These are phyloP conservation scores for Cyberlindnera galapagoensis DNA, from an alignment of 805 yeast genomes.

Conservation along the genomic window DNA sequence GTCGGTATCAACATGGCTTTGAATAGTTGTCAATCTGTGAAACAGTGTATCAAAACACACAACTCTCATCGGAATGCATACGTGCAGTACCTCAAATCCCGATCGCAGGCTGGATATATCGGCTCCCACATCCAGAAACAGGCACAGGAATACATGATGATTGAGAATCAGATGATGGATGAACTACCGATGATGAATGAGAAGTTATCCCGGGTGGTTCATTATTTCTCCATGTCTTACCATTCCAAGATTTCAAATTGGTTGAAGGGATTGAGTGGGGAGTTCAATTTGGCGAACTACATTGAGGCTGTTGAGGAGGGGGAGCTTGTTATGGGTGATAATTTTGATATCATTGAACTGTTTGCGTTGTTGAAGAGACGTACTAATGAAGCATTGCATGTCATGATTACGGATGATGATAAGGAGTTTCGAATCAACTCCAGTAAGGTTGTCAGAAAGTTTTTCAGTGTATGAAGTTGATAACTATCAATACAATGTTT, in stretches of 20 bases:
- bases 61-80: conserved; percentile 29
- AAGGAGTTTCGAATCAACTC: conserved; percentile 9
- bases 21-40: conserved; percentile 22
- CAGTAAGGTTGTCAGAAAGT: conserved; percentile 16
- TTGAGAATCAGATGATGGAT: conserved; percentile 22
- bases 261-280: conserved; percentile 27
- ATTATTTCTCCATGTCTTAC: conserved; percentile 19
- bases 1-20: conserved; percentile 23
- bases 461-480: conserved; percentile 16
- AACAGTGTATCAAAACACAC: conserved; percentile 25
- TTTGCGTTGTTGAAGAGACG: conserved; percentile 12
- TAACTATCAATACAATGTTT: neutral
- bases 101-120: too few species aligned
- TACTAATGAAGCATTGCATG: too few species aligned
- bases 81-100: conserved; percentile 4
- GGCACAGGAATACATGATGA: conserved; percentile 18
- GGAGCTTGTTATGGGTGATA: conserved; percentile 23
- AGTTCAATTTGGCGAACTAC: conserved; percentile 22
- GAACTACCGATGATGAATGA: conserved; percentile 27
- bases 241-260: conserved; percentile 23
- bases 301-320: conserved; percentile 12
- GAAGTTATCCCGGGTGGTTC: conserved; percentile 9
- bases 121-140: too few species aligned
- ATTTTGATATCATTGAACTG: conserved; percentile 31
- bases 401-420: too few species aligned